These are phyloP conservation scores for Fusarium goolgardi DNA, from an alignment of 2,329 filamentous ascomycete genomes.

Conservation along the genomic window DNA sequence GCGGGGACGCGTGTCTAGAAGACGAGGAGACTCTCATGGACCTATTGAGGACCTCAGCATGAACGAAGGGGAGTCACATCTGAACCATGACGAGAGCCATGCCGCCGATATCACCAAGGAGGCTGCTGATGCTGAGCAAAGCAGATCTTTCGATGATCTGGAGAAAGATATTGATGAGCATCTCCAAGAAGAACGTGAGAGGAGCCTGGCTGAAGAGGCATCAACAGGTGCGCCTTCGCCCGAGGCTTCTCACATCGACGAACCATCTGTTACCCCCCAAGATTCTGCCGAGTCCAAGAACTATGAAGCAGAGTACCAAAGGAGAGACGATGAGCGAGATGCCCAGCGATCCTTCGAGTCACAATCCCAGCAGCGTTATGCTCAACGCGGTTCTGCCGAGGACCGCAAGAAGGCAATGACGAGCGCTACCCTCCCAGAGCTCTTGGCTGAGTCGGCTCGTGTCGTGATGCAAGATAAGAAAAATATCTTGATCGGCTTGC, in stretches of 20 bases:
- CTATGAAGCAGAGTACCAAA: conserved; percentile 51
- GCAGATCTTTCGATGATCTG: conserved; percentile 33
- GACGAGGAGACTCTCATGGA: conserved; percentile 23
- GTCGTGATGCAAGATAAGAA: conserved; percentile 68
- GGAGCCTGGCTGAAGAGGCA: conserved; percentile 32
- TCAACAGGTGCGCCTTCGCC: background rate
- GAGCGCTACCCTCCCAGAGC: conserved; percentile 63
- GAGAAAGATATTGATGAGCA: conserved; percentile 41
- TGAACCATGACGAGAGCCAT: conserved; percentile 20
- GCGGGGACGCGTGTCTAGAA: conserved; percentile 36
- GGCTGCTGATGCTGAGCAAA: conserved; percentile 17
- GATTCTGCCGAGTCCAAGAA: background rate
- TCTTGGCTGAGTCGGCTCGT: conserved; percentile 64
- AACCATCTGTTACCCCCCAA: background rate
- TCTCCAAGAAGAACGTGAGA: conserved; percentile 37
- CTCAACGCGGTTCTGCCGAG: conserved; percentile 30
- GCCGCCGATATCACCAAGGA: conserved; percentile 19
- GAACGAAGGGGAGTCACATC: conserved; percentile 27
- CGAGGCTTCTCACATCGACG: conserved; percentile 33
- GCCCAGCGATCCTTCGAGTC: conserved; percentile 12
- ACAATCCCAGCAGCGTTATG: background rate
- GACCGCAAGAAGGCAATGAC: conserved; percentile 50
- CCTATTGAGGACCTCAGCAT: conserved; percentile 16
- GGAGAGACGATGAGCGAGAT: conserved; percentile 55
- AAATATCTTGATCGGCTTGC: conserved; percentile 67